Conservation (phyloP, 192 early-diverging fungal genomes). For the Glomus cerebriforme region DNA sequence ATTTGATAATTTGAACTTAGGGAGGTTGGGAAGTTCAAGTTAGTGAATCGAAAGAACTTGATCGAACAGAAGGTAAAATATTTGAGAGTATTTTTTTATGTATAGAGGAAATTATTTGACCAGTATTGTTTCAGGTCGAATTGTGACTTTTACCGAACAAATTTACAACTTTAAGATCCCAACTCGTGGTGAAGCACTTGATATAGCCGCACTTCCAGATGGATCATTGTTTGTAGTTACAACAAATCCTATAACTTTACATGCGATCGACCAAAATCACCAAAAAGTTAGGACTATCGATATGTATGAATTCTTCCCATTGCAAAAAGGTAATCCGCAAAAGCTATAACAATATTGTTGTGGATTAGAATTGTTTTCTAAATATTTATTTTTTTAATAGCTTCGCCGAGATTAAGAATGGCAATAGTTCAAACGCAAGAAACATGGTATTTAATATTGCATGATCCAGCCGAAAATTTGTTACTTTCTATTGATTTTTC, state of each 20-base stretch:
- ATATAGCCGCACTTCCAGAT: constrained; percentile 54
- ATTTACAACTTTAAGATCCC: constrained; percentile 67
- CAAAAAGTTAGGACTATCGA: constrained; percentile 53
- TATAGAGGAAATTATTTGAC: neutral
- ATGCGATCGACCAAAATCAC: constrained; percentile 53
- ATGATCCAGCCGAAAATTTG: constrained; percentile 62
- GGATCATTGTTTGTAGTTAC: constrained; percentile 58
- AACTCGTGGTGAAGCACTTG: constrained; percentile 65
- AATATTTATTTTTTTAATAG: constrained; percentile 20
- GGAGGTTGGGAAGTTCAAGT: constrained; percentile 59
- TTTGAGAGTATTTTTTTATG: neutral
- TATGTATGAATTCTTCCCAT: constrained; percentile 75
- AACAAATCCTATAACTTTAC: constrained; percentile 64
- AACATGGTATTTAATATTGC: constrained; percentile 54
- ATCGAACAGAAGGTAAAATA: constrained; percentile 51
- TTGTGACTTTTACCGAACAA: constrained; percentile 66
- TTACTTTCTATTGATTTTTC: constrained; percentile 57
- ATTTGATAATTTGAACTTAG: constrained; percentile 38
- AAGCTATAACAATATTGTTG: neutral
- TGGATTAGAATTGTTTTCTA: neutral
- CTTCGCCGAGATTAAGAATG: constrained; percentile 53
- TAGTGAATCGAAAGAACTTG: constrained; percentile 52
- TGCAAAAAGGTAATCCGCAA: constrained; percentile 38
- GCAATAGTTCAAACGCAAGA: constrained; percentile 43
- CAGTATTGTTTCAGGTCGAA: constrained; percentile 39